A percentile compares a stretch with the other conserved stretches of the same genome.
These are phyloP conservation scores for Penicillium sp. DNA, from an alignment of 2,329 filamentous ascomycete species.

Conservation along the genomic window DNA sequence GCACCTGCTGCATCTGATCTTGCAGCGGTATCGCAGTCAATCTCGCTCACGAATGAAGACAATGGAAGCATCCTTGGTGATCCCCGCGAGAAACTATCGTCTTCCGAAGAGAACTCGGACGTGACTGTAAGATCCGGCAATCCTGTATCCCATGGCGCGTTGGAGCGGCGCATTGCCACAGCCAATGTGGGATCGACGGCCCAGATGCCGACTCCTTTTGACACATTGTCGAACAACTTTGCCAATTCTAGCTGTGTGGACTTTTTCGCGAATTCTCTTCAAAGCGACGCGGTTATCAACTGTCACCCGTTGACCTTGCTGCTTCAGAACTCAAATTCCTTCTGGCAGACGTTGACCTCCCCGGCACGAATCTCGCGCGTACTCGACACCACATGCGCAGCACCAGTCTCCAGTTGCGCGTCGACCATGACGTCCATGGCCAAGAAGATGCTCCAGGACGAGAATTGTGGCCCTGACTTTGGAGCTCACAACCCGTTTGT, in stretches of 20 bases:
- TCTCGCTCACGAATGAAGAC: conserved; percentile 13
- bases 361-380: conserved; percentile 66
- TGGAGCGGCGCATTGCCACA: conserved; percentile 7
- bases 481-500: conserved; percentile 62
- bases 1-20: conserved; percentile 3
- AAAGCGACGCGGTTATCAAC: conserved; percentile 58
- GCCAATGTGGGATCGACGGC: conserved; percentile 12
- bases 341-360: conserved; percentile 73
- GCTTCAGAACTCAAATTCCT: conserved; percentile 73
- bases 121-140: too few species aligned
- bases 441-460: conserved; percentile 53
- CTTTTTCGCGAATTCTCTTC: conserved; percentile 62
- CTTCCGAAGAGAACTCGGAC: too few species aligned
- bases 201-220: conserved; percentile 59
- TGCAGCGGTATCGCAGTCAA: conserved; percentile 9
- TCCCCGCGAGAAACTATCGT: too few species aligned
- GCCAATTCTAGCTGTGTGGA: conserved; percentile 44
- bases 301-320: conserved; percentile 84
- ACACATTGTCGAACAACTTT: conserved; percentile 61
- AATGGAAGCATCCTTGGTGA: conserved; percentile 10
- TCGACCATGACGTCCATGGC: conserved; percentile 61
- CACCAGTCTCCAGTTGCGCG: conserved; percentile 60
- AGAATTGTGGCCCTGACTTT: conserved; percentile 69
- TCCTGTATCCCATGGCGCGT: not conserved
- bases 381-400: conserved; percentile 71